phyloP scores from a whole-genome alignment of 2,329 filamentous ascomycete species.

The Trichoderma arundinaceum region DNA sequence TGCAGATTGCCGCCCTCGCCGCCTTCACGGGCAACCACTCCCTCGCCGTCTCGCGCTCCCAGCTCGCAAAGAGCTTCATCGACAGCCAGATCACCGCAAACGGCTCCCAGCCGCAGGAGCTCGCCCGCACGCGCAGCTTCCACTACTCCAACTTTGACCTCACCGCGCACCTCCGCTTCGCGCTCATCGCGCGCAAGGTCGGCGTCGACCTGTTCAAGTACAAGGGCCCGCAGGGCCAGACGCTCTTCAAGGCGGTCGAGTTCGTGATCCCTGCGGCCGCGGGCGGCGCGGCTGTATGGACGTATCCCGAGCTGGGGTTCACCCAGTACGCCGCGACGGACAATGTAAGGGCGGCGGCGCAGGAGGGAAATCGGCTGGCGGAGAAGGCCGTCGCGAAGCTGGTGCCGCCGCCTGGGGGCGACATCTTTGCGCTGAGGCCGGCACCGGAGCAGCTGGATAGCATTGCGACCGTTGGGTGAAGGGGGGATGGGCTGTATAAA shows the following conservation, averaged over 20 bases:
- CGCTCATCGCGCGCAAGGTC: constrained; percentile 35
- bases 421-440: constrained; percentile 38
- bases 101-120: constrained; percentile 39
- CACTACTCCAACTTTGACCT: constrained; percentile 41
- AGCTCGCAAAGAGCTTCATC: constrained; percentile 32
- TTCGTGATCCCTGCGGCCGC: constrained; percentile 38
- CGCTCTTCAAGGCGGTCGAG: constrained; percentile 36
- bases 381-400: constrained; percentile 29
- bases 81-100: constrained; percentile 35
- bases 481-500: too few species aligned
- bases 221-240: constrained; percentile 36
- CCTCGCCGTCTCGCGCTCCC: constrained; percentile 16
- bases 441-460: constrained; percentile 40
- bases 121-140: constrained; percentile 39
- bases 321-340: constrained; percentile 38
- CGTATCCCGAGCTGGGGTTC: constrained; percentile 37
- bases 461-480: constrained; percentile 31
- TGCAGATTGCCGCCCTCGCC: constrained; percentile 38
- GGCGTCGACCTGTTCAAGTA: constrained; percentile 37
- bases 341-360: constrained; percentile 37
- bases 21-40: constrained; percentile 37
- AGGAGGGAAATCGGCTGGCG: constrained; percentile 35
- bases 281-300: constrained; percentile 34
- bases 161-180: constrained; percentile 33
- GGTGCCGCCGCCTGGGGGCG: constrained; percentile 36